A percentile compares a stretch with the other conserved stretches of the same genome.
phyloP scores from a whole-genome alignment of 2,329 filamentous ascomycete species.

The Magnaporthales sp. region DNA sequence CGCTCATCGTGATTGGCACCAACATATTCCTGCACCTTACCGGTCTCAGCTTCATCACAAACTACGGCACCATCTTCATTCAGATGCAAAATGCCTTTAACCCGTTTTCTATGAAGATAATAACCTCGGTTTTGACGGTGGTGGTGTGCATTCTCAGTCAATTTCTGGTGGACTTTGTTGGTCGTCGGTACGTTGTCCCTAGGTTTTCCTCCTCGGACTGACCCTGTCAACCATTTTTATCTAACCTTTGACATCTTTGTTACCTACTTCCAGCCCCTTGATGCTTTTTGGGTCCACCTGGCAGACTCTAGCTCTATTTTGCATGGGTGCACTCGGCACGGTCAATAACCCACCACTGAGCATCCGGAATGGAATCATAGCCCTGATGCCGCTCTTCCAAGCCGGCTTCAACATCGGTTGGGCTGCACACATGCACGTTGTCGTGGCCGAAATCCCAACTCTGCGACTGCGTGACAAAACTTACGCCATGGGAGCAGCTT shows the following conservation, averaged over 20 bases:
- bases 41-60: conserved; percentile 18
- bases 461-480: conserved; percentile 22
- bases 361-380: conserved; percentile 11
- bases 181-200: background rate
- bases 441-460: conserved; percentile 24
- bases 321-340: conserved; percentile 27
- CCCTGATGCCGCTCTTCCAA: conserved; percentile 22
- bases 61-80: conserved; percentile 22
- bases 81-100: conserved; percentile 19
- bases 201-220: too few species aligned
- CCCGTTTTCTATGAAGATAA: conserved; percentile 17
- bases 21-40: conserved; percentile 23
- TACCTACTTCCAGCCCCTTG: background rate
- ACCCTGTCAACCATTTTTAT: background rate
- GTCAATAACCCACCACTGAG: background rate
- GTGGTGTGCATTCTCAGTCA: background rate
- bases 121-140: conserved; percentile 4
- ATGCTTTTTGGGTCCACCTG: background rate
- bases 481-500: conserved; percentile 6
- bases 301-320: conserved; percentile 16
- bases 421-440: conserved; percentile 25
- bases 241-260: background rate
- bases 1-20: conserved; percentile 14
- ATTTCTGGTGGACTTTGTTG: background rate
- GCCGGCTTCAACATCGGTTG: conserved; percentile 23